Base-by-base conservation (phyloP, 2,329 filamentous ascomycete genomes). In the Trichophyton schoenleinii region DNA sequence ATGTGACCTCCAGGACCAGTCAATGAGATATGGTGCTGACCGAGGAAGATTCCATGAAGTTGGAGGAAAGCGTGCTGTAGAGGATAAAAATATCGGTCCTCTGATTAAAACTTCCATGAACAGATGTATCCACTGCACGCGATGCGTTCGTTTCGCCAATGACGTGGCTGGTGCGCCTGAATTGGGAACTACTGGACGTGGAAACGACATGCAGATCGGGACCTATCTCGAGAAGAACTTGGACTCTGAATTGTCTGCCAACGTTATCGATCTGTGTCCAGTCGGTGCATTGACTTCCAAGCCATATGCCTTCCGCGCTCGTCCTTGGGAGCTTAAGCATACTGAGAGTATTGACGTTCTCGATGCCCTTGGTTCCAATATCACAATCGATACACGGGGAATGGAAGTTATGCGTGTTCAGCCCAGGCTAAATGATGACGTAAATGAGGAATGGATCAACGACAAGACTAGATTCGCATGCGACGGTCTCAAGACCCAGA, bases 51-150 rank as follows among this genome's bases (percentile, higher is more conserved):
- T 99, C 80, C 94, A 99, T 79, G 94, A 99, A 77, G 78, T 95
- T 71, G 86, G 84, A 61, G 94, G 94, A 77, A 99, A 99, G 83
- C 89, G 94, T 80, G 94, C 91, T 28, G 91, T 96, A 44, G 94
- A 99, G 79, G 94, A 99, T 78, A 99, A 99, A 83, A 97, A 99
- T 77, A 96, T 99, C 71, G 94, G 94, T 41, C 94, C 94, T 60
- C 77, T 99, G 68, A 89, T 99, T 79, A 99, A 99, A 84, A 99
- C 94, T 2, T 99, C 94, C 58, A 99, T 99, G 94, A 99, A 99
- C 82, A 85, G 94, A 74, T 99, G 94, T 77, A 99, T 99, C 71
- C 94, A 99, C 81, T 99, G 94, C 82, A 99, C 94, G 66, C 86
- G 94, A 71, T 99, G 94, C 78, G 85, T 99, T 69, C 91, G 94